phyloP scores from a whole-genome alignment of 2,329 filamentous ascomycete genomes.

The Paracorniculantispora psalliotae region DNA sequence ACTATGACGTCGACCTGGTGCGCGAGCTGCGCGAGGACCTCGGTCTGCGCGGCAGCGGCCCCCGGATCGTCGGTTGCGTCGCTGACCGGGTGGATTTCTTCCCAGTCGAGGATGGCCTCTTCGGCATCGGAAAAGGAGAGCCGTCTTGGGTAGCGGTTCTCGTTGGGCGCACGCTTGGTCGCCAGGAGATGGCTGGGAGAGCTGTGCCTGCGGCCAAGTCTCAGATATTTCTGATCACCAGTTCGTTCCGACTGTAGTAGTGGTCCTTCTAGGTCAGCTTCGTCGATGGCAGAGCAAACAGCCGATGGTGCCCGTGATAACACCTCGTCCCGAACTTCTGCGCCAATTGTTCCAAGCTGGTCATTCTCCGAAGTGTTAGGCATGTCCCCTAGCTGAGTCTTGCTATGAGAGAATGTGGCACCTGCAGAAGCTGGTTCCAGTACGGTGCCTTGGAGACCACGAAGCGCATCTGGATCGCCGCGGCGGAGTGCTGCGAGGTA shows the following conservation, averaged over 20 bases:
- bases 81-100: conserved; percentile 43
- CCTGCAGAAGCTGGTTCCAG: conserved; percentile 17
- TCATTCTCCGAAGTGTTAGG: conserved; percentile 22
- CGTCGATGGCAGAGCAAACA: conserved; percentile 54
- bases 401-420: conserved; percentile 19
- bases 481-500: conserved; percentile 42
- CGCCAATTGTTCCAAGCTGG: conserved; percentile 27
- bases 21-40: conserved; percentile 54
- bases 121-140: conserved; percentile 73
- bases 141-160: conserved; percentile 63
- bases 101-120: conserved; percentile 67
- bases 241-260: conserved; percentile 45
- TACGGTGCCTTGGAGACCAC: conserved; percentile 16
- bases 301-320: conserved; percentile 46
- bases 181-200: conserved; percentile 33
- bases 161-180: conserved; percentile 37
- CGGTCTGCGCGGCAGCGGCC: conserved; percentile 34
- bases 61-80: conserved; percentile 26
- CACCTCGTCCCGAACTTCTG: conserved; percentile 39
- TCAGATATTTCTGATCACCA: conserved; percentile 37
- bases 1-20: conserved; percentile 48
- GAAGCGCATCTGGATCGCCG: conserved; percentile 26
- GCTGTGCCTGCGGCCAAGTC: conserved; percentile 60
- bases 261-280: conserved; percentile 53
- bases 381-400: conserved; percentile 21